Evolutionary conservation across 2,329 filamentous ascomycete species (phyloP).

Genomic region (Diplocarpon rosae): DNA sequence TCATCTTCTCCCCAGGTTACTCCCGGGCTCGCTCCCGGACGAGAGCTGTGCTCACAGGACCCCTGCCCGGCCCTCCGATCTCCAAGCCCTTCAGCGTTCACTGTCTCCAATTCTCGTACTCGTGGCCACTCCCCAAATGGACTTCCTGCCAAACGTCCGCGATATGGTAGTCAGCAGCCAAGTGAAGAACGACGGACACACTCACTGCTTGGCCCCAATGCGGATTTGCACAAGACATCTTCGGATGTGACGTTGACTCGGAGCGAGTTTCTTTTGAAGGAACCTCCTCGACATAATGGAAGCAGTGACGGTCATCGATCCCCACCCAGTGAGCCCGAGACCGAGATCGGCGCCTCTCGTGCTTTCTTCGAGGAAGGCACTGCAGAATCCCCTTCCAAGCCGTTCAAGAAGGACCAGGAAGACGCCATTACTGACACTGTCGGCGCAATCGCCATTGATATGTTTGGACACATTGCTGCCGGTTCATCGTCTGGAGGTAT

Average conservation of each 20-base stretch:
- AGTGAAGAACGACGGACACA: conserved; percentile 22
- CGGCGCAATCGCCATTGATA: conserved; percentile 87
- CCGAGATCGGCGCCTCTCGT: conserved; percentile 4
- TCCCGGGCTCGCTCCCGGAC: conserved; percentile 3
- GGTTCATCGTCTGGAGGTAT: conserved; percentile 95
- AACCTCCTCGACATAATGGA: background rate
- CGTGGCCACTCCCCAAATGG: conserved; percentile 11
- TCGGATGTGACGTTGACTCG: conserved; percentile 15
- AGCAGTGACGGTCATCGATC: conserved; percentile 22
- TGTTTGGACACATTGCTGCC: conserved; percentile 76
- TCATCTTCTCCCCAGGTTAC: conserved; percentile 16
- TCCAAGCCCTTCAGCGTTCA: conserved; percentile 3
- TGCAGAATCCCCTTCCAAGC: conserved; percentile 12
- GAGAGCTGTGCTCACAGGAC: conserved; percentile 12
- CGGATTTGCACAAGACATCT: conserved; percentile 12
- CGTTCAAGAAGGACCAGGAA: conserved; percentile 27
- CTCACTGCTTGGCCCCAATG: conserved; percentile 21
- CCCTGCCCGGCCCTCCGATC: conserved; percentile 5
- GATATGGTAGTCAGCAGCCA: conserved; percentile 15
- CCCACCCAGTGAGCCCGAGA: conserved; percentile 9
- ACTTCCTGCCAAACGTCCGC: conserved; percentile 15
- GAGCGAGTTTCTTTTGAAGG: conserved; percentile 1
- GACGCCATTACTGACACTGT: conserved; percentile 81
- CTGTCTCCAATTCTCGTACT: conserved; percentile 5
- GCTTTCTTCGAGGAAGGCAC: conserved; percentile 18